Conservation (phyloP, 2,329 filamentous ascomycete genomes). For the Botrytis fabae region DNA sequence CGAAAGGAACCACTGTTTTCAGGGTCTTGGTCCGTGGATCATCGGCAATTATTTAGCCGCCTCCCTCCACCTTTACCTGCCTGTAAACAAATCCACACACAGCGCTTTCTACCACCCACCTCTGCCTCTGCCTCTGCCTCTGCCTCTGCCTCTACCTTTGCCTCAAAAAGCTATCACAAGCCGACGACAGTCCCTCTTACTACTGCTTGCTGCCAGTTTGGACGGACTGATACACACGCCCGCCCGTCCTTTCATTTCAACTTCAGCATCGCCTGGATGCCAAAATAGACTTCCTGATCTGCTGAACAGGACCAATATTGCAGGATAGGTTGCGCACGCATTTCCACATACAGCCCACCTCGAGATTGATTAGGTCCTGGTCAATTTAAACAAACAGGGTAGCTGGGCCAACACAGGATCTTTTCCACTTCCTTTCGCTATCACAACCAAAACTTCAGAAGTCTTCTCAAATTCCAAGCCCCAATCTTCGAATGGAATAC, state of each 20-base stretch:
- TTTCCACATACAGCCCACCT: slow-evolving; percentile 6
- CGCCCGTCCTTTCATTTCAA: not conserved
- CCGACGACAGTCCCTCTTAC: not conserved
- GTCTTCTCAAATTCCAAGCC: slow-evolving; percentile 7
- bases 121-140: not conserved
- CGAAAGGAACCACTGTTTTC: not conserved
- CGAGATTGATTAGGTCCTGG: not conserved
- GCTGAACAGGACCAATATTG: not conserved
- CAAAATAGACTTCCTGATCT: not conserved
- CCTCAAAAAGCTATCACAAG: slow-evolving; percentile 7
- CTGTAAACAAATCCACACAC: slow-evolving; percentile 8
- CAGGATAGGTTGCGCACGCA: not conserved
- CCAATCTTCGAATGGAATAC: slow-evolving; percentile 16
- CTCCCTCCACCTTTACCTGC: not conserved
- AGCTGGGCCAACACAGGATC: slow-evolving; percentile 17
- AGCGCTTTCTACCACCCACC: not conserved
- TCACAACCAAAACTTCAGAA: slow-evolving; percentile 1
- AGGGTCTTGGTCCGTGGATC: not conserved
- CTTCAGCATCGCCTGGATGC: not conserved
- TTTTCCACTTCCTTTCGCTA: slow-evolving; percentile 11
- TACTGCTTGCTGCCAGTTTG: not conserved
- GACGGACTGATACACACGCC: not conserved
- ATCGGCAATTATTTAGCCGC: slow-evolving; percentile 1
- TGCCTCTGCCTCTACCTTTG: not conserved
- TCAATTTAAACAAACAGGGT: slow-evolving; percentile 11